Conservation (phyloP, 768 basidiomycete species). For the Kwoniella shandongensis region DNA sequence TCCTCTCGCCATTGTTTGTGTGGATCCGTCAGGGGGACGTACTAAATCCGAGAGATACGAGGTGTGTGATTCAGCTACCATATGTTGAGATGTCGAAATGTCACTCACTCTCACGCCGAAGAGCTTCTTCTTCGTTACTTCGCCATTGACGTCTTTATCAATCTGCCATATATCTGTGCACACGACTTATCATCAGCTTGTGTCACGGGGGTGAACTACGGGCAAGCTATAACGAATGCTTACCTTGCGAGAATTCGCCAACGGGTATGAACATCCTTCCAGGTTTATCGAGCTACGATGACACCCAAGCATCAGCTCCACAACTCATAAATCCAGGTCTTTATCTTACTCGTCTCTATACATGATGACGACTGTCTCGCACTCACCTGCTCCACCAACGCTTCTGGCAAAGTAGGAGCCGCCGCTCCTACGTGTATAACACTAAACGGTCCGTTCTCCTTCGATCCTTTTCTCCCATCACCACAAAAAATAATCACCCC, state of each 20-base stretch:
- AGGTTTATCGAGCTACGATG: slow-evolving; percentile 43
- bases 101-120: slow-evolving; percentile 77
- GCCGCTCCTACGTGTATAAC: slow-evolving; percentile 95
- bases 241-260: slow-evolving; percentile 61
- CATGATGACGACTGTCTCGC: no score
- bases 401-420: slow-evolving; percentile 68
- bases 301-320: neutral
- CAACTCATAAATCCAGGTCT: no score
- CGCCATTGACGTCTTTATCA: slow-evolving; percentile 73
- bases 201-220: no score
- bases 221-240: neutral
- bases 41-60: slow-evolving; percentile 32
- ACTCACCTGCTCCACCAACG: slow-evolving; percentile 66
- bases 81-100: neutral
- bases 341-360: no score
- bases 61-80: neutral
- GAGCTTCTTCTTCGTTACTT: slow-evolving; percentile 64
- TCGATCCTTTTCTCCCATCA: slow-evolving; percentile 74
- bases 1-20: slow-evolving; percentile 36
- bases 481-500: slow-evolving; percentile 67
- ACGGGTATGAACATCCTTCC: slow-evolving; percentile 86
- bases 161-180: slow-evolving; percentile 66
- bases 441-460: slow-evolving; percentile 61
- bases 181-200: no score
- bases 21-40: slow-evolving; percentile 54